Evolutionary conservation across 2,329 filamentous ascomycete species (phyloP), one percentile per base, ranked within the genome.

Genomic region (Didymella sp.): DNA sequence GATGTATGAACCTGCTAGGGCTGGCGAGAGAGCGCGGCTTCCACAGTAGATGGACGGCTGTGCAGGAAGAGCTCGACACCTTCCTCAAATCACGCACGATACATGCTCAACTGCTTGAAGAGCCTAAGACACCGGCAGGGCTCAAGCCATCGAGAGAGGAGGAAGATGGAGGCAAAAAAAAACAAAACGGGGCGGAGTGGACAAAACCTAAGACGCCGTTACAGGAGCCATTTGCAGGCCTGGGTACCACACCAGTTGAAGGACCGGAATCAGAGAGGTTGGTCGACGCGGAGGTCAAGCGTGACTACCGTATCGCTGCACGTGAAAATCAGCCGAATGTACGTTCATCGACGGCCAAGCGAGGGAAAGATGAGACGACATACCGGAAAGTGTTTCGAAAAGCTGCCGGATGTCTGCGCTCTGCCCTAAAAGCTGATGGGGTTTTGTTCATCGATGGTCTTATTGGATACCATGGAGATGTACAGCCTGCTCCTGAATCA

Each of bases 391-490:
- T 33, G 15, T 66, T 66, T 43, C 45, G 51, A 42, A 58, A 56
- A 27, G 61, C 63, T 9, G 61, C 63, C 1, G 19, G 58, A 33
- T 60, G 54, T 37, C 38, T 66, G 22, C 56, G 51, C 19, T 30
- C 37, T 38, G 61, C 56, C 8, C 33, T 64, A 11, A 24, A 60
- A 28, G 51, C 52, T n/a, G 61, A 64, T 33, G 57, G 61, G n/a
- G 61, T 60, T 4, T 2, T 62, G 12, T 66, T 67, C 31, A 21
- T 55, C 11, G 62, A 66, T 41, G 62, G 64, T 15, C 40, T 65
- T 6, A 48, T 62, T 24, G 62, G 60, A 1, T 60, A 50, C 12
- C 61, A 67, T 35, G 62, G 64, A 7, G 52, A 44, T 6, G 31
- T 49, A 5, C 54, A 60, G 22, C 56, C 60, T 22, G 47, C 53